Conservation (phyloP, 495 filamentous ascomycete species). For the Platismatia glauca region DNA sequence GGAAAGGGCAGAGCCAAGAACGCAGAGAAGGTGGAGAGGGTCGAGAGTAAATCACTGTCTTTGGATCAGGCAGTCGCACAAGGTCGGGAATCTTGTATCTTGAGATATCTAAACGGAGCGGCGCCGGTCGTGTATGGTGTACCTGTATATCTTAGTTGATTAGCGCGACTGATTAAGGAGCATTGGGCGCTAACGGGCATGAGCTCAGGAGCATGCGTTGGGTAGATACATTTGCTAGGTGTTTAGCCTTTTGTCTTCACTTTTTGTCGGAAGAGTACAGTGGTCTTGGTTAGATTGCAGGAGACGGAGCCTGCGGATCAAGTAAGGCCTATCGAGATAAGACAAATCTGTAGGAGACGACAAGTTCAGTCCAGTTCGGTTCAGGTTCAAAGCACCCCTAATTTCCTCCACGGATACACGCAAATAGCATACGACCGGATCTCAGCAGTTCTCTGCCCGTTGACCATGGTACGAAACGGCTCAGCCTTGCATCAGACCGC, state of each 20-base stretch:
- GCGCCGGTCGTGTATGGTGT: constrained; percentile 91
- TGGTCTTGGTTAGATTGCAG: not conserved
- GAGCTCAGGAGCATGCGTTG: not conserved
- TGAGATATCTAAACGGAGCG: constrained; percentile 86
- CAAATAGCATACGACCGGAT: too few relatives aligned
- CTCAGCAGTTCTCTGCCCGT: too few relatives aligned
- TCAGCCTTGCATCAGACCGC: too few relatives aligned
- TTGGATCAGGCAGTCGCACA: constrained; percentile 72
- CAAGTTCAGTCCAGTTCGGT: too few relatives aligned
- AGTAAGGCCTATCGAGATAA: too few relatives aligned
- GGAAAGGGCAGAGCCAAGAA: constrained; percentile 25
- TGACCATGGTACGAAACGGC: too few relatives aligned
- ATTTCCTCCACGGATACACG: too few relatives aligned
- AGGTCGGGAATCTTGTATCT: constrained; percentile 64
- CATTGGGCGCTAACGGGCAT: not conserved
- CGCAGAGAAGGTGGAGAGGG: constrained; percentile 8
- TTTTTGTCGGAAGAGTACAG: not conserved
- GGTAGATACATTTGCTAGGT: not conserved
- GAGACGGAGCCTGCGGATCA: too few relatives aligned
- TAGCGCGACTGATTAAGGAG: not conserved
- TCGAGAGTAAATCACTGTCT: constrained; percentile 20
- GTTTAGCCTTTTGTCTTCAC: not conserved
- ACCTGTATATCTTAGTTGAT: constrained; percentile 66
- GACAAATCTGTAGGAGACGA: too few relatives aligned
- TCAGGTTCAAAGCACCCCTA: too few relatives aligned